phyloP scores from a whole-genome alignment of 2,329 filamentous ascomycete species.

The Alternaria gaisen region DNA sequence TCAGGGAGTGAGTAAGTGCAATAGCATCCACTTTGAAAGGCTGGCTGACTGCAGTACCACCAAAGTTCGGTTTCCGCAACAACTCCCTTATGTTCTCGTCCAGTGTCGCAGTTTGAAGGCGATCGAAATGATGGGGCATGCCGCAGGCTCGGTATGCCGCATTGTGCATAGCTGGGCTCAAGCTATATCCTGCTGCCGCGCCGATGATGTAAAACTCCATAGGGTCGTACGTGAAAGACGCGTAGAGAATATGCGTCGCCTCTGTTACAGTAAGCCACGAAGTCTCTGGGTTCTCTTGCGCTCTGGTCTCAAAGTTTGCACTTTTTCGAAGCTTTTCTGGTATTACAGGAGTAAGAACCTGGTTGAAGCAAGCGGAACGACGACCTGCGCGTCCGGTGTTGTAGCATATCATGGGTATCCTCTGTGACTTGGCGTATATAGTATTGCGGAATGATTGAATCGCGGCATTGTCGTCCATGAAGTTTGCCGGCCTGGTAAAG shows the following conservation, averaged over 20 bases:
- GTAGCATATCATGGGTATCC: slow-evolving; percentile 68
- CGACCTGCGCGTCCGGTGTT: slow-evolving; percentile 70
- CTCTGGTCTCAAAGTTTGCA: slow-evolving; percentile 49
- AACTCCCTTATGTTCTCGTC: slow-evolving; percentile 66
- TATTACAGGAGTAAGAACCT: slow-evolving; percentile 68
- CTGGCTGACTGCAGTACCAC: slow-evolving; percentile 74
- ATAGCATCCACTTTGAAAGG: slow-evolving; percentile 79
- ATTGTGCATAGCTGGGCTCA: slow-evolving; percentile 81
- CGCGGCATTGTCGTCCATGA: slow-evolving; percentile 69
- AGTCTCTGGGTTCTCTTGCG: slow-evolving; percentile 50
- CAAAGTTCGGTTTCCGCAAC: slow-evolving; percentile 71
- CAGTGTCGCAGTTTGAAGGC: slow-evolving; percentile 68
- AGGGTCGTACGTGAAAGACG: slow-evolving; percentile 71
- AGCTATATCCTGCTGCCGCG: slow-evolving; percentile 75
- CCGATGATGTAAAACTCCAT: slow-evolving; percentile 78
- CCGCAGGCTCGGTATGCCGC: slow-evolving; percentile 72
- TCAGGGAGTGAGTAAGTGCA: slow-evolving; percentile 69
- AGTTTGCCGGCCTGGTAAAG: slow-evolving; percentile 65
- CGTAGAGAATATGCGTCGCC: slow-evolving; percentile 71
- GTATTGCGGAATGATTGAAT: slow-evolving; percentile 65
- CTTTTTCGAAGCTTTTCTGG: slow-evolving; percentile 57
- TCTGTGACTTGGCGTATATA: slow-evolving; percentile 55
- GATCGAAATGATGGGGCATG: slow-evolving; percentile 72
- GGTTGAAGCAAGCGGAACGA: slow-evolving; percentile 72
- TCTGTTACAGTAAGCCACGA: slow-evolving; percentile 67